Base-by-base conservation (phyloP, 2,329 filamentous ascomycete species). In the Stagonosporopsis tanaceti region DNA sequence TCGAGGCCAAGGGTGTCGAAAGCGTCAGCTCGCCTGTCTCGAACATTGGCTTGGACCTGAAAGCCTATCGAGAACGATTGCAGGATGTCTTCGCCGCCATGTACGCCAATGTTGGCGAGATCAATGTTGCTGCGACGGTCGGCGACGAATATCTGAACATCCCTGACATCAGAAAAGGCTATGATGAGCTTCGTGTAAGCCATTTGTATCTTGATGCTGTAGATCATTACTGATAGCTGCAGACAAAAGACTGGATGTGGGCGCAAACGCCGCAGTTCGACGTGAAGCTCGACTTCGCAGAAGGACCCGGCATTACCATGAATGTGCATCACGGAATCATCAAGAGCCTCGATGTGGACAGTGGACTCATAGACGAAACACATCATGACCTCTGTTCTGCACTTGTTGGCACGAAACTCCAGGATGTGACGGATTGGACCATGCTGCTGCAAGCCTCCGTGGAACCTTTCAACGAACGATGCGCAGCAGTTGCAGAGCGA, bases 1-100 rank as follows among this genome's bases (percentile, higher is more conserved):
- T 98, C 69, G 87, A 87, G 60, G 91, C 92, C 0, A 88, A 90
- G 59, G 95, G 95, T 0, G 93, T 97, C 1, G 92, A 95, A 67
- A 98, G 94, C 73, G 93, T 98, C 40, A 88, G 91, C 60, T 96
- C 92, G 45, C 87, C 88, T 0, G 89, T 98, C 11, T 84, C 86
- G 7, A 99, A 98, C 77, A 87, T 96, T 1, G 85, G 86, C 3
- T 74, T 92, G 0, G 78, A 73, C 14, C 77, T 82, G 35, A 67
- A 74, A 15, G 69, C 76, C 34, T 83, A 84, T 40, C 77, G 80
- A 46, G 53, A 66, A 20, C 70, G 70, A 1, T 80, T 86, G 34
- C 82, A 83, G 53, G 77, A 79, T 40, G 76, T 83, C 72, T 97
- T 97, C 75, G 77, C 76, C 6, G 65, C 66, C 15, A 85, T 94